Evolutionary conservation across 306 rosid genomes (phyloP).

Genomic region (Quercus cerris): DNA sequence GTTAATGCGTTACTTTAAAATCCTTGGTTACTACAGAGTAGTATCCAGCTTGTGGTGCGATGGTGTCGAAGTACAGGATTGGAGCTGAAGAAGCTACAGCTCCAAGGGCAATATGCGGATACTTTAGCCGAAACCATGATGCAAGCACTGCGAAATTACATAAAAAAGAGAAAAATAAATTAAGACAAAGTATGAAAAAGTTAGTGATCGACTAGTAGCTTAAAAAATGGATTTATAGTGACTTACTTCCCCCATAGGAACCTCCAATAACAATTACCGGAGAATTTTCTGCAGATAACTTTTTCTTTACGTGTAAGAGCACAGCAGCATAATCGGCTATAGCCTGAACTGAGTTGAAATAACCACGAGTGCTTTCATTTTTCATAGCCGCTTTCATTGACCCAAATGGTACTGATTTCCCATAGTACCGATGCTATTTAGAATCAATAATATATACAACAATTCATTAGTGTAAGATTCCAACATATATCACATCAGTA

Average conservation of each 20-base stretch:
- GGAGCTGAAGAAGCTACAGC: conserved; percentile 90
- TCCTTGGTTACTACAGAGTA: conserved; percentile 51
- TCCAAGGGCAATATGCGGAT: conserved; percentile 73
- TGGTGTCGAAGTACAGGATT: conserved; percentile 58
- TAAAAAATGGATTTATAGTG: not conserved
- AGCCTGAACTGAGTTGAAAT: conserved; percentile 81
- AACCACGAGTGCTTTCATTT: conserved; percentile 57
- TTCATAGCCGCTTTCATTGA: conserved; percentile 60
- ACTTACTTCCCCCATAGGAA: conserved; percentile 90
- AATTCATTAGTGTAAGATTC: not conserved
- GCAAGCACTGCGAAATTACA: conserved; percentile 61
- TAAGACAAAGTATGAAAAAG: not conserved
- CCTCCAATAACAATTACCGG: conserved; percentile 77
- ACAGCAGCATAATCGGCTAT: conserved; percentile 70
- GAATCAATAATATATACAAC: not conserved
- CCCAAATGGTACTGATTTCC: conserved; percentile 67
- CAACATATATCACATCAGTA: not conserved
- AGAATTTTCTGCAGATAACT: conserved; percentile 36
- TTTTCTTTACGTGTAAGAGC: conserved; percentile 47
- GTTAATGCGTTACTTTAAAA: conserved; percentile 40
- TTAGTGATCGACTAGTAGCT: not conserved
- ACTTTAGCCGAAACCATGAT: conserved; percentile 83
- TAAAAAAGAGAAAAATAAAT: not conserved
- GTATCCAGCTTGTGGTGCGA: conserved; percentile 51
- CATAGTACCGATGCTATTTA: conserved; percentile 69